These are phyloP conservation scores for Pyrenophora seminiperda DNA, from an alignment of 2,329 filamentous ascomycete species.

Conservation along the genomic window DNA sequence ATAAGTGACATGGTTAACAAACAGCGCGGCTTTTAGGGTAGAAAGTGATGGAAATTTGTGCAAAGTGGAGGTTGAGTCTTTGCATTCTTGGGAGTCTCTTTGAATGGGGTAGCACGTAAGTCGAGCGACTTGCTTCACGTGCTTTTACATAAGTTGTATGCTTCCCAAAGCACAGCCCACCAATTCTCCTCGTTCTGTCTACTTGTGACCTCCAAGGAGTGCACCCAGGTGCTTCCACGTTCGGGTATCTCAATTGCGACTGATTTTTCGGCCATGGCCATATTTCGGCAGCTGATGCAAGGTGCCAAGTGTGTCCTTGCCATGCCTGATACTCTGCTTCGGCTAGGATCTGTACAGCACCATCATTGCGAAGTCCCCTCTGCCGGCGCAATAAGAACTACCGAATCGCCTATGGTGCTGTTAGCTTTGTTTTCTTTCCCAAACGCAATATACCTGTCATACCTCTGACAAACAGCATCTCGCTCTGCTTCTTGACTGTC, in stretches of 20 bases:
- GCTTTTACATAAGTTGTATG: not conserved
- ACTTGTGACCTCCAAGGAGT: not conserved
- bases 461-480: conserved; percentile 99
- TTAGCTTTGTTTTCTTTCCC: conserved; percentile 1
- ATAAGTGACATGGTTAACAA: not conserved
- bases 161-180: not conserved
- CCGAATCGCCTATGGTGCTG: conserved; percentile 52
- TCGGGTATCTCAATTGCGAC: conserved; percentile 32
- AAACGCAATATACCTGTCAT: conserved; percentile 16
- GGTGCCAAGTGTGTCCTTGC: conserved; percentile 3
- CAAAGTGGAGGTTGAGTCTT: too few relatives aligned
- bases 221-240: conserved; percentile 7
- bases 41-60: not conserved
- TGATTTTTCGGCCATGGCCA: conserved; percentile 1
- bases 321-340: conserved; percentile 8
- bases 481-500: conserved; percentile 95
- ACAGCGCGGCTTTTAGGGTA: not conserved
- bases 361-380: conserved; percentile 38
- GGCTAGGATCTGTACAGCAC: conserved; percentile 7
- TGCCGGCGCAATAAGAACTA: conserved; percentile 55
- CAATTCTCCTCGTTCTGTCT: not conserved
- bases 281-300: not conserved
- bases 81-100: too few relatives aligned
- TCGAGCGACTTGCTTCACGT: too few relatives aligned
- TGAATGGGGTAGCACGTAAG: too few relatives aligned